phyloP scores from a whole-genome alignment of 352 stramenopile genomes.

The Elongisporangium undulatum region DNA sequence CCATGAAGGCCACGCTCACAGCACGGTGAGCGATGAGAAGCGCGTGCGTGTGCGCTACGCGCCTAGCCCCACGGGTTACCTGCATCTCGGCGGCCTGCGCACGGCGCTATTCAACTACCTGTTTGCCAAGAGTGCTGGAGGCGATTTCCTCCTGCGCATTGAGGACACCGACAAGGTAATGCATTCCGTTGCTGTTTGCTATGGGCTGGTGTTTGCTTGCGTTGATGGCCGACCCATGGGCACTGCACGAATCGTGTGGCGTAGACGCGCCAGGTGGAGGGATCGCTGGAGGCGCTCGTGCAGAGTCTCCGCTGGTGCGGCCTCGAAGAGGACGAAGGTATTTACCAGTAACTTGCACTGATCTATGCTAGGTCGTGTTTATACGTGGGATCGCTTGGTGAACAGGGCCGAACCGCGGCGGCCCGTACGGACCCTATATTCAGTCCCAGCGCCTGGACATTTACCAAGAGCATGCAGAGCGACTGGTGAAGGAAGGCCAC shows the following conservation, averaged over 20 bases:
- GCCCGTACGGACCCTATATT: constrained; percentile 93
- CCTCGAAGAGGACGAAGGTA: constrained; percentile 96
- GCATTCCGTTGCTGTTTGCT: not conserved
- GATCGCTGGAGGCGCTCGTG: constrained; percentile 82
- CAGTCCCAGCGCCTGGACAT: constrained; percentile 95
- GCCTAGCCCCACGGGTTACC: constrained; percentile 86
- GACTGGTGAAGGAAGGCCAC: constrained; percentile 87
- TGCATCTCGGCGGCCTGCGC: constrained; percentile 89
- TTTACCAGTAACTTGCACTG: not conserved
- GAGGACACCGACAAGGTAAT: constrained; percentile 90
- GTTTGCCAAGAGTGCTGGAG: constrained; percentile 79
- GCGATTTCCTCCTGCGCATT: constrained; percentile 89
- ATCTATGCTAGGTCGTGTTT: not conserved
- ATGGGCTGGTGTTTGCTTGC: not conserved
- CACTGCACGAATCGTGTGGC: not conserved
- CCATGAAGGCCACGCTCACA: not conserved
- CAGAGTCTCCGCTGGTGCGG: constrained; percentile 92
- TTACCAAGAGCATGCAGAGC: constrained; percentile 90
- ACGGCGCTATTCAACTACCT: constrained; percentile 93
- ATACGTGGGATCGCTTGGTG: not conserved
- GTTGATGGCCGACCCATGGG: constrained; percentile 8
- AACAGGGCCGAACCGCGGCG: constrained; percentile 86
- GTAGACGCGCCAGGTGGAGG: constrained; percentile 80
- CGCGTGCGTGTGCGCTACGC: constrained; percentile 82
- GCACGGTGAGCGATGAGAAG: constrained; percentile 4